A percentile compares a stretch with the other conserved stretches of the same genome.
These are phyloP conservation scores for Pezicula neosporulosa DNA, from an alignment of 2,329 filamentous ascomycete genomes.

Conservation along the genomic window DNA sequence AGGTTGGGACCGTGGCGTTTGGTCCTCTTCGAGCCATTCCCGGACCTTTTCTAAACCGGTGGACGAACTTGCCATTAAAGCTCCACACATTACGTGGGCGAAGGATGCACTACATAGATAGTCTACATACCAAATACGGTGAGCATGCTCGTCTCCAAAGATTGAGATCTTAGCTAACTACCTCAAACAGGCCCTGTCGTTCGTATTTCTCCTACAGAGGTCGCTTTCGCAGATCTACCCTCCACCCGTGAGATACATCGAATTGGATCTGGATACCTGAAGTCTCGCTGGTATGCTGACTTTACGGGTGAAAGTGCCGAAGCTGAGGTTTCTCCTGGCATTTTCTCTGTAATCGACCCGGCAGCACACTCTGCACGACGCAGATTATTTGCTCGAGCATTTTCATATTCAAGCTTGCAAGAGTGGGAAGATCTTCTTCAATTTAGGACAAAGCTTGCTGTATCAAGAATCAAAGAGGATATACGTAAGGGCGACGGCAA, in stretches of 20 bases:
- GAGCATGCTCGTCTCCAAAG: not conserved
- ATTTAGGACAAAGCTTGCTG: conserved; percentile 33
- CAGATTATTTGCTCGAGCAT: conserved; percentile 37
- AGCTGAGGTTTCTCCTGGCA: conserved; percentile 12
- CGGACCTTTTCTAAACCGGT: conserved; percentile 5
- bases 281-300: conserved; percentile 29
- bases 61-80: conserved; percentile 6
- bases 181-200: not conserved
- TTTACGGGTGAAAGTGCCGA: conserved; percentile 13
- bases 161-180: not conserved
- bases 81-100: conserved; percentile 6
- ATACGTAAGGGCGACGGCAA: conserved; percentile 28
- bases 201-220: conserved; percentile 32
- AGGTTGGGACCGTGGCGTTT: not conserved
- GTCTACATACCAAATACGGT: conserved; percentile 10
- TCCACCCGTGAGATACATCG: conserved; percentile 31
- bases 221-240: conserved; percentile 34
- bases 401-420: conserved; percentile 34
- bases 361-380: conserved; percentile 31
- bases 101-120: conserved; percentile 10
- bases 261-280: conserved; percentile 29
- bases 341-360: conserved; percentile 38
- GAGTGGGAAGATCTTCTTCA: conserved; percentile 31
- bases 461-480: conserved; percentile 43
- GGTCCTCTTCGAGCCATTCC: conserved; percentile 6